phyloP scores from a whole-genome alignment of 257 asterid species.

The Pogostemon cablin region DNA sequence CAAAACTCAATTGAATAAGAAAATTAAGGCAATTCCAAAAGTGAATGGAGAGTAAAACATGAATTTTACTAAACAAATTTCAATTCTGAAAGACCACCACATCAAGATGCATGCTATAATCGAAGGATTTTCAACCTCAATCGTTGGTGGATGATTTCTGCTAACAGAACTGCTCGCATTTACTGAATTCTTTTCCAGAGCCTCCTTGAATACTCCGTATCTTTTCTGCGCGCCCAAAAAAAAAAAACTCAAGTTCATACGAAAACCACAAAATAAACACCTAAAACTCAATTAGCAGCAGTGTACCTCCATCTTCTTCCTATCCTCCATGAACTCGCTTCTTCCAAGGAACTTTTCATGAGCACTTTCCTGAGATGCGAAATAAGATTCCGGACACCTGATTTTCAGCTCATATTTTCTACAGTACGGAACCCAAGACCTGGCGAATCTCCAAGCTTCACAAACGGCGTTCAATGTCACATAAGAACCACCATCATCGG shows the following conservation, averaged over 20 bases:
- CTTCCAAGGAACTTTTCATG: slow-evolving; percentile 11
- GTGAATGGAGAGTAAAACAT: background rate
- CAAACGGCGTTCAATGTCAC: slow-evolving; percentile 42
- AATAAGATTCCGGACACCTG: slow-evolving; percentile 50
- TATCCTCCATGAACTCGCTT: slow-evolving; percentile 41
- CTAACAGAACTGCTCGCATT: slow-evolving; percentile 28
- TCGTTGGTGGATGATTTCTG: slow-evolving; percentile 42
- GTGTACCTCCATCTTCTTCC: slow-evolving; percentile 45
- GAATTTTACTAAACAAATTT: background rate
- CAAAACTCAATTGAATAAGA: background rate
- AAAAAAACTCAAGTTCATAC: background rate
- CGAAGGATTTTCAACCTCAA: slow-evolving; percentile 45
- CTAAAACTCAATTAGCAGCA: background rate
- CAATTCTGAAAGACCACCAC: background rate
- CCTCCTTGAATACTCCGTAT: slow-evolving; percentile 45
- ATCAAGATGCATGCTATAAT: background rate
- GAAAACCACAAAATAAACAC: slow-evolving; percentile 3
- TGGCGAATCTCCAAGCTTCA: slow-evolving; percentile 49
- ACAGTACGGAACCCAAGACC: slow-evolving; percentile 52
- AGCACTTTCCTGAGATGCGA: slow-evolving; percentile 30
- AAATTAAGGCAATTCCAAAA: background rate
- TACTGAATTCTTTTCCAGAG: slow-evolving; percentile 35
- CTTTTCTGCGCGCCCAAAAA: slow-evolving; percentile 36
- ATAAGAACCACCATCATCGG: slow-evolving; percentile 55
- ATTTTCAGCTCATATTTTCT: slow-evolving; percentile 38